Evolutionary conservation across 1,284 basidiomycete species (phyloP).

Genomic region (Trichosporon ovoides): DNA sequence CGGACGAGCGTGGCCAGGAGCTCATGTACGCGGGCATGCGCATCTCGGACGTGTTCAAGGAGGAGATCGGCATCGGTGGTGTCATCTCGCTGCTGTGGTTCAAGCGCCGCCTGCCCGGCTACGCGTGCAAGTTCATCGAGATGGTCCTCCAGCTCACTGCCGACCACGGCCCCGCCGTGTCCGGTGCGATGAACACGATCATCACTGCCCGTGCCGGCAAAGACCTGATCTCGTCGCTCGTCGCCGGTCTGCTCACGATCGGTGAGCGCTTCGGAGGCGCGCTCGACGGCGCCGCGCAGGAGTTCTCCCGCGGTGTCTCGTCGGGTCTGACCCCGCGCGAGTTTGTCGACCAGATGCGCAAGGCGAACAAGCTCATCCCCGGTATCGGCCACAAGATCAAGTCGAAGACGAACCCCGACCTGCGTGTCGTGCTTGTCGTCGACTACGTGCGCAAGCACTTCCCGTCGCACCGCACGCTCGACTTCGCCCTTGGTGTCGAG

Average conservation of each 20-base stretch:
- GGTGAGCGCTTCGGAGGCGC: conserved; percentile 98
- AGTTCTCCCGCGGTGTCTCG: conserved; percentile 89
- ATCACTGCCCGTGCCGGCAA: conserved; percentile 98
- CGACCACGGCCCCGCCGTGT: conserved; percentile 89
- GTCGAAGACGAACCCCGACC: conserved; percentile 94
- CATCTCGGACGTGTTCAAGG: conserved; percentile 97
- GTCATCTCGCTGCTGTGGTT: conserved; percentile 97
- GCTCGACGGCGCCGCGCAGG: conserved; percentile 92
- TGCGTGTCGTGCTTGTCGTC: conserved; percentile 96
- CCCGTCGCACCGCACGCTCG: conserved; percentile 81
- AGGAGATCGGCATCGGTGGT: conserved; percentile 94
- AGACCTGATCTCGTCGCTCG: conserved; percentile 93
- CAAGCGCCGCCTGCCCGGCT: conserved; percentile 65
- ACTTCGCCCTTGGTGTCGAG: conserved; percentile 98
- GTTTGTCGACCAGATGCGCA: conserved; percentile 93
- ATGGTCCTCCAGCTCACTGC: conserved; percentile 99
- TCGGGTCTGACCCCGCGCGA: conserved; percentile 91
- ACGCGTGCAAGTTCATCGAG: conserved; percentile 87
- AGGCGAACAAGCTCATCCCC: conserved; percentile 91
- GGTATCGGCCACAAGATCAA: conserved; percentile 99
- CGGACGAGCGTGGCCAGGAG: conserved; percentile 98
- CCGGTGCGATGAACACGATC: conserved; percentile 98
- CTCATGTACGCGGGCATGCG: conserved; percentile 98
- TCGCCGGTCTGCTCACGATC: conserved; percentile 93
- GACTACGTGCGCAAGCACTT: conserved; percentile 95